A percentile compares a stretch with the other conserved stretches of the same genome.
These are phyloP conservation scores for Emmonsiellopsis sp. DNA, from an alignment of 2,329 filamentous ascomycete species.

Conservation along the genomic window DNA sequence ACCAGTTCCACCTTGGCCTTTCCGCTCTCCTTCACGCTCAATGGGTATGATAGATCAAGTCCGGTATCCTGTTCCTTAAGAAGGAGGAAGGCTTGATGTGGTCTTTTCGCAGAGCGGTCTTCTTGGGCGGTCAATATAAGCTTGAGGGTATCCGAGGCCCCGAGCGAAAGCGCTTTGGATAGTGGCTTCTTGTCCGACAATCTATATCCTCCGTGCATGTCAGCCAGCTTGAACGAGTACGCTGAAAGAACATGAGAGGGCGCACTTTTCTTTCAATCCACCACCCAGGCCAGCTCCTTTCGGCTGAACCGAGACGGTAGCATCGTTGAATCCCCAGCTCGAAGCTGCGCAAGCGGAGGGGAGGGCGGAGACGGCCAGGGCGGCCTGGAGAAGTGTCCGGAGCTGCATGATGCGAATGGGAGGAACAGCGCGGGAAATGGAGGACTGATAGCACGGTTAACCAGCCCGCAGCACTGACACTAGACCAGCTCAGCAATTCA, in stretches of 20 bases:
- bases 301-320: slow-evolving; percentile 49
- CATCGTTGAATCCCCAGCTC: slow-evolving; percentile 57
- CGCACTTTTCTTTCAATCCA: slow-evolving; percentile 49
- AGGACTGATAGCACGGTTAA: not conserved
- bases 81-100: slow-evolving; percentile 89
- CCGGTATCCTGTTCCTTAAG: slow-evolving; percentile 65
- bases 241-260: not conserved
- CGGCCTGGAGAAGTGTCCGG: slow-evolving; percentile 25
- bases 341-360: slow-evolving; percentile 38
- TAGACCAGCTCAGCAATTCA: not conserved
- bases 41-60: slow-evolving; percentile 77
- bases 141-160: slow-evolving; percentile 65
- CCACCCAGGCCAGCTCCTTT: slow-evolving; percentile 50
- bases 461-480: not conserved
- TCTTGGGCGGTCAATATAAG: slow-evolving; percentile 74
- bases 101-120: slow-evolving; percentile 66
- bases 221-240: not conserved
- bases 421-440: too few species aligned
- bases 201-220: slow-evolving; percentile 30
- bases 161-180: slow-evolving; percentile 55
- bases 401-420: slow-evolving; percentile 25
- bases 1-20: slow-evolving; percentile 82
- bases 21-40: slow-evolving; percentile 77
- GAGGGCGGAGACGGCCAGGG: slow-evolving; percentile 25
- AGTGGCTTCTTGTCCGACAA: slow-evolving; percentile 53